Evolutionary conservation across 2,329 filamentous ascomycete genomes (phyloP).

Genomic region (Colletotrichum sp.): DNA sequence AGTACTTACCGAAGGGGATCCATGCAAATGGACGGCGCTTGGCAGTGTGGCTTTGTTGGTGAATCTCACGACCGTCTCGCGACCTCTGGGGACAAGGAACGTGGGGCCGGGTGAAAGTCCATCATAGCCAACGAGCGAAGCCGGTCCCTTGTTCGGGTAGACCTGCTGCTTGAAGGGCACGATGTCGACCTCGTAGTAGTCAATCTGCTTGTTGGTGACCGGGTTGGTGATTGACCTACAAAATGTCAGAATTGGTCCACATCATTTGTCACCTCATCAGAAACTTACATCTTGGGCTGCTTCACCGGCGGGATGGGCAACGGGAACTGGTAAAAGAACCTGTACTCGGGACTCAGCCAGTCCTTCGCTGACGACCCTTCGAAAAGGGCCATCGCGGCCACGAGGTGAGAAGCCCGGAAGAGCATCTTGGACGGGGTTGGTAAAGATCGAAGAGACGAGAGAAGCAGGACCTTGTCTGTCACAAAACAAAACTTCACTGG

Average conservation of each 20-base stretch:
- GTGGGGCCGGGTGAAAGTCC: slow-evolving; percentile 60
- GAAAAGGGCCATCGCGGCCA: slow-evolving; percentile 3
- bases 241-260: no score
- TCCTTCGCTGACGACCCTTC: slow-evolving; percentile 9
- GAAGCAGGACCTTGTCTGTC: not conserved
- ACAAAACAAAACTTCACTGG: not conserved
- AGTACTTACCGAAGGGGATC: slow-evolving; percentile 44
- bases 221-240: slow-evolving; percentile 21
- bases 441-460: not conserved
- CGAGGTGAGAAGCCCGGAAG: not conserved
- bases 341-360: slow-evolving; percentile 37
- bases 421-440: not conserved
- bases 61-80: slow-evolving; percentile 60
- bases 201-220: slow-evolving; percentile 31
- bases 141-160: slow-evolving; percentile 36
- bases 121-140: slow-evolving; percentile 54
- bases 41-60: slow-evolving; percentile 51
- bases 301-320: slow-evolving; percentile 51
- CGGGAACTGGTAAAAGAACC: slow-evolving; percentile 40
- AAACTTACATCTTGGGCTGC: slow-evolving; percentile 40
- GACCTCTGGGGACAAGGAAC: slow-evolving; percentile 51
- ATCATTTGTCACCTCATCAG: not conserved
- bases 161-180: slow-evolving; percentile 30
- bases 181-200: slow-evolving; percentile 34
- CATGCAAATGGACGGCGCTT: slow-evolving; percentile 59